Evolutionary conservation across 2,329 filamentous ascomycete genomes (phyloP).

Genomic region (Tolypocladium ophioglossoides): DNA sequence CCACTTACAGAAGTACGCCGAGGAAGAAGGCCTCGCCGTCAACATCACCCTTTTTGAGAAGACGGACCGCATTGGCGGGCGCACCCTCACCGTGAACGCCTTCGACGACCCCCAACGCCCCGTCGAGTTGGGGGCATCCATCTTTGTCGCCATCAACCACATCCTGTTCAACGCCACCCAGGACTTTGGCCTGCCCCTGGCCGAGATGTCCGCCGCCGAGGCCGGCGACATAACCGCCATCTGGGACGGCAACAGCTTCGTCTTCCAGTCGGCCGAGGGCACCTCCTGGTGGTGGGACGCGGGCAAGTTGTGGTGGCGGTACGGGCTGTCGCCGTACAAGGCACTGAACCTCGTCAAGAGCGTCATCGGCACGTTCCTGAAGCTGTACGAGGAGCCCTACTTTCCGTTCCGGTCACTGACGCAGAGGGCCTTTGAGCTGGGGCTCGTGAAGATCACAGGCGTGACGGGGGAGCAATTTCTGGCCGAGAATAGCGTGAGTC

Average conservation of each 20-base stretch:
- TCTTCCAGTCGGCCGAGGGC: conserved; percentile 52
- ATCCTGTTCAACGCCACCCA: conserved; percentile 68
- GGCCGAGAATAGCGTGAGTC: conserved; percentile 40
- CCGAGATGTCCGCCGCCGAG: conserved; percentile 31
- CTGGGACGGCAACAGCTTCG: conserved; percentile 72
- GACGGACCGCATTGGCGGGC: conserved; percentile 66
- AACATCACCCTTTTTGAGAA: conserved; percentile 88
- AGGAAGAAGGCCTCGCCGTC: conserved; percentile 45
- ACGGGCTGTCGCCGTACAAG: conserved; percentile 67
- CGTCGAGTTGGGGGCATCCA: conserved; percentile 82
- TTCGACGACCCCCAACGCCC: conserved; percentile 57
- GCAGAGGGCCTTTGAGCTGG: conserved; percentile 55
- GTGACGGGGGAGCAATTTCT: conserved; percentile 67
- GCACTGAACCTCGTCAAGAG: conserved; percentile 62
- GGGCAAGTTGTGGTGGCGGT: conserved; percentile 72
- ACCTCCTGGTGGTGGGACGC: conserved; percentile 68
- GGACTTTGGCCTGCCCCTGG: conserved; percentile 57
- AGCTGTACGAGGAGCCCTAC: conserved; percentile 67
- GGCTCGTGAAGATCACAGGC: conserved; percentile 53
- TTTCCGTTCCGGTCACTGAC: conserved; percentile 80
- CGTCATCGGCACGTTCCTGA: conserved; percentile 62
- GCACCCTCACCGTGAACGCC: conserved; percentile 73
- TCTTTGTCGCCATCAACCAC: conserved; percentile 77
- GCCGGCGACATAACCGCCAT: conserved; percentile 56
- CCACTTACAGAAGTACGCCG: conserved; percentile 62